phyloP scores from a whole-genome alignment of 805 yeast genomes.

The Nadsonia fulvescens region DNA sequence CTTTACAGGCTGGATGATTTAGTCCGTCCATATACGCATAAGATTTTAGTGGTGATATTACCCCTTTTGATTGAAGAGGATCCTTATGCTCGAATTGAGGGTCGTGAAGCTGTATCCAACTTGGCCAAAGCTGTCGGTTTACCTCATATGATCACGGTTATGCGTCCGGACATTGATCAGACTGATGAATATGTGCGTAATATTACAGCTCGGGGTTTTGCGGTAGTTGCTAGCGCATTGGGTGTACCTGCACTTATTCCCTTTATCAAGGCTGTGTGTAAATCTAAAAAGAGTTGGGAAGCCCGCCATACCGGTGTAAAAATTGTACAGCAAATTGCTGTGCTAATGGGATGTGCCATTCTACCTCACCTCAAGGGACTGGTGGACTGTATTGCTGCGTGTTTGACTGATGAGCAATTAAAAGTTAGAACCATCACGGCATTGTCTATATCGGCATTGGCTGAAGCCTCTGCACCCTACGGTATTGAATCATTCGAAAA shows the following conservation, averaged over 20 bases:
- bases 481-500: constrained; percentile 79
- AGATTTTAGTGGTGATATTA: constrained; percentile 52
- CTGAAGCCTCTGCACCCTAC: constrained; percentile 69
- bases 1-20: constrained; percentile 45
- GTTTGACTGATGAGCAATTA: constrained; percentile 48
- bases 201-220: constrained; percentile 60
- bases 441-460: constrained; percentile 49
- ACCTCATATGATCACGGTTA: constrained; percentile 54
- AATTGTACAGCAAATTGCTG: constrained; percentile 58
- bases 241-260: constrained; percentile 62
- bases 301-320: constrained; percentile 73
- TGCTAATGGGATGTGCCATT: constrained; percentile 48
- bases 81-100: constrained; percentile 52
- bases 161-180: constrained; percentile 71
- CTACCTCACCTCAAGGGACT: constrained; percentile 56
- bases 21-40: constrained; percentile 56
- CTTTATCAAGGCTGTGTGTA: constrained; percentile 63
- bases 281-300: constrained; percentile 59
- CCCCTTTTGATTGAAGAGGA: constrained; percentile 75
- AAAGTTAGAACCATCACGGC: constrained; percentile 59
- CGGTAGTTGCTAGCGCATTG: constrained; percentile 64
- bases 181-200: constrained; percentile 67
- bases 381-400: constrained; percentile 39
- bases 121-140: constrained; percentile 71
- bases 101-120: constrained; percentile 59